These are phyloP conservation scores for Dovyalis caffra DNA, from an alignment of 345 rosid species.

Conservation along the genomic window DNA sequence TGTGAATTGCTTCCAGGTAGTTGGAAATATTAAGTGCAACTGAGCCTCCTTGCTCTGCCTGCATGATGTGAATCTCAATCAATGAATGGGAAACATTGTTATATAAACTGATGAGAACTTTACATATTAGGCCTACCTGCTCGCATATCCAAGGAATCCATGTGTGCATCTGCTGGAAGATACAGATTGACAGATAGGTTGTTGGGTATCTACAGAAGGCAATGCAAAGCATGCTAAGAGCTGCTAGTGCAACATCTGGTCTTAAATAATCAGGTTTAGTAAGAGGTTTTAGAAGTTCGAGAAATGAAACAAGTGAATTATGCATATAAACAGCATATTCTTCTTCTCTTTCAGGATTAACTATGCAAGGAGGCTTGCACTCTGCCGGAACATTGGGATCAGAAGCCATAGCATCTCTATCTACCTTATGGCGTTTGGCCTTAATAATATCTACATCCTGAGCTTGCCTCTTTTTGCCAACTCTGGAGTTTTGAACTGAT, in stretches of 20 bases:
- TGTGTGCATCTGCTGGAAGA: slow-evolving; percentile 54
- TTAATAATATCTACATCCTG: slow-evolving; percentile 35
- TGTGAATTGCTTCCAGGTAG: slow-evolving; percentile 78
- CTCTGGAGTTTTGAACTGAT: slow-evolving; percentile 35
- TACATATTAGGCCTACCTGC: slow-evolving; percentile 43
- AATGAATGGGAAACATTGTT: background rate
- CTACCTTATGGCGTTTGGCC: slow-evolving; percentile 67
- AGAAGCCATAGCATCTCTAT: slow-evolving; percentile 38
- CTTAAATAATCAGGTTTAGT: slow-evolving; percentile 39
- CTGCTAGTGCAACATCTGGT: slow-evolving; percentile 56
- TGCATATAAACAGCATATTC: slow-evolving; percentile 51
- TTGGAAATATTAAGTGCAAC: slow-evolving; percentile 45
- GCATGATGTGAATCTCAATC: slow-evolving; percentile 28
- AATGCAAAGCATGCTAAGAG: slow-evolving; percentile 81
- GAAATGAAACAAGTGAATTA: slow-evolving; percentile 47
- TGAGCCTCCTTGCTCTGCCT: slow-evolving; percentile 55
- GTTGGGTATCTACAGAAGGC: slow-evolving; percentile 61
- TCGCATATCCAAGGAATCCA: slow-evolving; percentile 86
- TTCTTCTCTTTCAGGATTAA: slow-evolving; percentile 48
- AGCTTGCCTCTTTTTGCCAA: slow-evolving; percentile 64
- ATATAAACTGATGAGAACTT: slow-evolving; percentile 4
- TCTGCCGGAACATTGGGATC: slow-evolving; percentile 32
- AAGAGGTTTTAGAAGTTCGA: slow-evolving; percentile 57
- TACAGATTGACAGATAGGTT: slow-evolving; percentile 49
- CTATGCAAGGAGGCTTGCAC: slow-evolving; percentile 30